Conservation (phyloP, 2,329 filamentous ascomycete genomes). For the Pestalotiopsis sp. region DNA sequence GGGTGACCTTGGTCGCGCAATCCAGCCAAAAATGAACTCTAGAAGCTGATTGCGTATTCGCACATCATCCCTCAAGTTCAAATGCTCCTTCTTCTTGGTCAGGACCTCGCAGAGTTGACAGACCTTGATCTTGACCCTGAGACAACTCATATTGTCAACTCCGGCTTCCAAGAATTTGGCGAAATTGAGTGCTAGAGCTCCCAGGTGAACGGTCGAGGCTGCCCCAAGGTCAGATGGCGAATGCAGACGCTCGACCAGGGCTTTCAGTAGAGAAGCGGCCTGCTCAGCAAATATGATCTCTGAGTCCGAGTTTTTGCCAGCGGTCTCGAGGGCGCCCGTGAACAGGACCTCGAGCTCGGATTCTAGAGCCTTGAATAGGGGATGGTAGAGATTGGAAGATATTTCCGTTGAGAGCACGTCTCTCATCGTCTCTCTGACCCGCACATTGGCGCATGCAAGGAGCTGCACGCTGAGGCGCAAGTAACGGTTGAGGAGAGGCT, state of each 20-base stretch:
- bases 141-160: slow-evolving; percentile 55
- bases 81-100: slow-evolving; percentile 67
- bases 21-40: slow-evolving; percentile 71
- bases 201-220: slow-evolving; percentile 66
- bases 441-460: slow-evolving; percentile 65
- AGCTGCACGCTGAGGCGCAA: slow-evolving; percentile 67
- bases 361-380: slow-evolving; percentile 67
- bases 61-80: slow-evolving; percentile 71
- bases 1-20: slow-evolving; percentile 61
- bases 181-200: slow-evolving; percentile 65
- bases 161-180: slow-evolving; percentile 67
- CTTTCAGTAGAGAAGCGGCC: slow-evolving; percentile 64
- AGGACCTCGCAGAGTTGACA: slow-evolving; percentile 70
- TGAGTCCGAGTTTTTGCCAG: slow-evolving; percentile 57
- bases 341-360: slow-evolving; percentile 67
- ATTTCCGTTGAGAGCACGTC: slow-evolving; percentile 70
- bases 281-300: slow-evolving; percentile 71
- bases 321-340: slow-evolving; percentile 54
- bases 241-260: slow-evolving; percentile 66
- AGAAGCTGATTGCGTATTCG: slow-evolving; percentile 70
- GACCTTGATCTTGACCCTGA: slow-evolving; percentile 70
- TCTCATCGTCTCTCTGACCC: slow-evolving; percentile 68
- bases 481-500: slow-evolving; percentile 62
- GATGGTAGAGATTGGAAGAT: slow-evolving; percentile 62
- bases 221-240: slow-evolving; percentile 65